Base-by-base conservation (phyloP, 495 filamentous ascomycete genomes). In the Aspergillus cavernicola region DNA sequence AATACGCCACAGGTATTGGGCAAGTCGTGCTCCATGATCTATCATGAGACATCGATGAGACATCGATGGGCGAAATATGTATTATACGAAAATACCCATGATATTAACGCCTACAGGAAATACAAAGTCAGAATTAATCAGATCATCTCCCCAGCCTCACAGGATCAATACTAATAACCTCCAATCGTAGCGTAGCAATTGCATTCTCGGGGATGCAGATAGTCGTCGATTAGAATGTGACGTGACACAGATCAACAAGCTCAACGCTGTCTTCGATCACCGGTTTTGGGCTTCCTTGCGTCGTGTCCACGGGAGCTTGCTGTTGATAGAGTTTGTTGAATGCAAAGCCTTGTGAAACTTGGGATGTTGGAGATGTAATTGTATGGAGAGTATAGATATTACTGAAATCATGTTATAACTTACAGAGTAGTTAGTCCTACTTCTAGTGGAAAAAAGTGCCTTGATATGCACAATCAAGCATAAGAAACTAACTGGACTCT, bases 31-130 rank as follows among this genome's bases (percentile, higher is more conserved):
- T 28, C 24, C 24, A 4, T 28, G 24, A 28, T 28, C 24, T 28
- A 28, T 28, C 24, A 28, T 9, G 24, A 9, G 9, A 9, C 24
- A 28, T 28, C 9, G 24, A 28, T n/a, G n/a, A n/a, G n/a, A n/a
- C n/a, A n/a, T n/a, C n/a, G n/a, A 28, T 15, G n/a, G 35, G 42
- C 8, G 12, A 10, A 11, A 46, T 18, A 32, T 46, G 42, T 46
- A 46, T 32, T 32, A 32, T 46, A 46, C 16, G 23, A 46, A 16
- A 28, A 46, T 46, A 46, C 42, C 42, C 42, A 46, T 46, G 42
- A 46, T 18, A n/a, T 33, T 46, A 46, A 2, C 29, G 8, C 7
- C 19, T 28, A 28, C 24, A 28, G 9, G 24, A 28, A 28, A 28
- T 28, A 28, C 24, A 28, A 9, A 28, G 4, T 4, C 24, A 9